Conservation (phyloP, 345 rosid genomes). For the Ricinus communis region DNA sequence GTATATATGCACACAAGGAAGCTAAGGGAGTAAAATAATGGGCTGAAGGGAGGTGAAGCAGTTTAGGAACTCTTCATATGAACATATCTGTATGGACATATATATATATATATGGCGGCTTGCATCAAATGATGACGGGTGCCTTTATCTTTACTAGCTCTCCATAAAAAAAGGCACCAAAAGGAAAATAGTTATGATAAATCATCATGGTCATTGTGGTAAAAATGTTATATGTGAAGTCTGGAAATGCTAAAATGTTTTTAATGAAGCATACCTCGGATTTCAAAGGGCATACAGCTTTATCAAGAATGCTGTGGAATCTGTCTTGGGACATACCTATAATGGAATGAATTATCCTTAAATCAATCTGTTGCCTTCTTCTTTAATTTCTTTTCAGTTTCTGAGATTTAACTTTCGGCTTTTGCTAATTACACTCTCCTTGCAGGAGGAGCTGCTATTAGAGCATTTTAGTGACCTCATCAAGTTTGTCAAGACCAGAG, state of each 20-base stretch:
- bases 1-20: constrained; percentile 1
- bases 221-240: background rate
- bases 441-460: constrained; percentile 86
- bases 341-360: background rate
- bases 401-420: background rate
- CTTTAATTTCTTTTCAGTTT: background rate
- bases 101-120: background rate
- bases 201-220: background rate
- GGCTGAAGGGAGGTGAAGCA: background rate
- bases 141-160: background rate
- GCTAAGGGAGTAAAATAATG: background rate
- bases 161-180: background rate
- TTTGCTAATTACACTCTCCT: background rate
- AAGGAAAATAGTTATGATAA: background rate
- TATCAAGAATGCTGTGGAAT: background rate
- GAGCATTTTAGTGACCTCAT: constrained; percentile 93
- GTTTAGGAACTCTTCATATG: no score
- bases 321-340: background rate
- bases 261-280: background rate
- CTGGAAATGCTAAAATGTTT: background rate
- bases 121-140: background rate
- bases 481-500: constrained; percentile 85
- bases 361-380: background rate
- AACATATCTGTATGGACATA: no score
- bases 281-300: background rate